Base-by-base conservation (phyloP, 2,329 filamentous ascomycete species). In the Myriosclerotinia curreyana region DNA sequence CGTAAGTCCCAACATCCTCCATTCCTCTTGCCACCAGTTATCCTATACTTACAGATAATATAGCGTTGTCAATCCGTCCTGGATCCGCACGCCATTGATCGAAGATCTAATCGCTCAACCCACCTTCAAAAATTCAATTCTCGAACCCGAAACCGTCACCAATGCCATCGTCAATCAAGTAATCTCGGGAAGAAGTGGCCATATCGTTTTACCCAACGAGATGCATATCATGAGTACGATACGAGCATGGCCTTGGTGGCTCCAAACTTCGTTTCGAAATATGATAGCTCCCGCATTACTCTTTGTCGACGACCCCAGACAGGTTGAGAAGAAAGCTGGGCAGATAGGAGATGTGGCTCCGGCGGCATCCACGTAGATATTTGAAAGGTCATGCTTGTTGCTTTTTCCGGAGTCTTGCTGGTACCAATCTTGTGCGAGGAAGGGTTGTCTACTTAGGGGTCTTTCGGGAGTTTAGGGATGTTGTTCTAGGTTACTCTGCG, bases 21-120 rank as follows among this genome's bases (percentile, higher is more conserved):
- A 31, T 14, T 50, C 25, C 17, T 5, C 28, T n/a, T 17, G 11
- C 25, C 46, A n/a, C 22, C 28, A 14, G 42, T 36, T 7, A 54
- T 52, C 34, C 34, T 55, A 7, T 52, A 36, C 58, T 65, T 17
- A 66, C 46, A 28, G 49, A 34, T 9, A 9, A 52, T 50, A 51
- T 15, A 82, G 90, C 31, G 71, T 86, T n/a, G 82, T 90, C 60
- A 83, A 84, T 68, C 87, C 85, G 69, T 82, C 79, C 58, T 88
- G 84, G 75, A 85, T 80, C 70, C 82, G 79, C 69, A 90, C 81
- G 2, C 75, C 79, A 50, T 77, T 89, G 22, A 86, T 87, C 67
- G 76, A 77, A 28, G 81, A 81, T 1, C 80, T 86, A 68, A 75
- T 78, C 7, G 77, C 80, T 12, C 77, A 77, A 53, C 74, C 78